These are phyloP conservation scores for Pseudogymnoascus sp. DNA, from an alignment of 2,329 filamentous ascomycete species.

Conservation along the genomic window DNA sequence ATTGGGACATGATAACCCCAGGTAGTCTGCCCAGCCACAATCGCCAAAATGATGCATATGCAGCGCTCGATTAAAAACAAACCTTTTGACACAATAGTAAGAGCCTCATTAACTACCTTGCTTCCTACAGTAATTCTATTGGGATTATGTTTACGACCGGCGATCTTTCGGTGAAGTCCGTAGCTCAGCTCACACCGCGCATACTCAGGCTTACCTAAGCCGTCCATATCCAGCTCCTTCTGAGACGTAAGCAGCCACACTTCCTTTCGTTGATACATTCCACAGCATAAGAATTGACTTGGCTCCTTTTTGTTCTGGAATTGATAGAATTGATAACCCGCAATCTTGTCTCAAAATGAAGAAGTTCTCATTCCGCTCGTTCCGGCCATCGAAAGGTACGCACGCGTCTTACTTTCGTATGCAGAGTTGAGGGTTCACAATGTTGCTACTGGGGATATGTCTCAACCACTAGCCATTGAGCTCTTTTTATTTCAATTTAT, in stretches of 20 bases:
- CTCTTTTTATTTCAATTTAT: not conserved
- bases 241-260: not conserved
- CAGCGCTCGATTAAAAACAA: not conserved
- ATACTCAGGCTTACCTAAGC: not conserved
- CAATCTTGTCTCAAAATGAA: not conserved
- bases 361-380: constrained; percentile 5
- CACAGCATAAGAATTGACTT: not conserved
- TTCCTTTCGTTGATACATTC: not conserved
- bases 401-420: not conserved
- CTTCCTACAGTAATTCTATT: not conserved
- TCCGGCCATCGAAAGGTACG: constrained; percentile 3
- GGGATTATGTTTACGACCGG: not conserved
- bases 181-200: too few relatives aligned
- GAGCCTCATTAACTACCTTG: not conserved
- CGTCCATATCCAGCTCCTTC: not conserved
- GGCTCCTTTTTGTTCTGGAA: not conserved
- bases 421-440: not conserved
- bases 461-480: not conserved
- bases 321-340: not conserved
- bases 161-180: constrained; percentile 1
- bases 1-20: not conserved
- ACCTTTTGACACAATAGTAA: not conserved
- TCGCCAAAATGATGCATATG: not conserved
- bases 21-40: not conserved
- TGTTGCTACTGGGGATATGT: not conserved